Evolutionary conservation across 495 filamentous ascomycete species (phyloP).

Genomic region (Rostrohypoxylon terebratum): DNA sequence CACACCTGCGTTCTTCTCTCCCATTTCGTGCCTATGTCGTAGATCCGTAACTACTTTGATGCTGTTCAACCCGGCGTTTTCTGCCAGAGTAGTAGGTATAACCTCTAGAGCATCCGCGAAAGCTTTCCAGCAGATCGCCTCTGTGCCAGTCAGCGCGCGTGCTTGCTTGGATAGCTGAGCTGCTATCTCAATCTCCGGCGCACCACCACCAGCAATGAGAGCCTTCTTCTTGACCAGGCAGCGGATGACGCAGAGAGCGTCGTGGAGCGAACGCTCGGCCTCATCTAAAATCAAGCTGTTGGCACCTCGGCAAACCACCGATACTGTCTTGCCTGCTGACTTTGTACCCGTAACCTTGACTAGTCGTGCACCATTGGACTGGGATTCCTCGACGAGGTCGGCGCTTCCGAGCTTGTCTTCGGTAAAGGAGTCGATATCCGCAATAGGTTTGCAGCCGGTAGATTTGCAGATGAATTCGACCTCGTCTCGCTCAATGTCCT

Average conservation of each 20-base stretch:
- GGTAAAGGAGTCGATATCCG: conserved; percentile 97
- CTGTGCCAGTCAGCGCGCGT: conserved; percentile 86
- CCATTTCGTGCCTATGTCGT: conserved; percentile 90
- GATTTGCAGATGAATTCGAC: conserved; percentile 99
- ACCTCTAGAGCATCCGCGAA: conserved; percentile 99
- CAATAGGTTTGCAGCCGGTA: conserved; percentile 98
- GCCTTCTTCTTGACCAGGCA: conserved; percentile 99
- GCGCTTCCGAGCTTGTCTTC: conserved; percentile 99
- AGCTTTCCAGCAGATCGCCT: conserved; percentile 97
- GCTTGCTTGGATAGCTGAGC: conserved; percentile 81
- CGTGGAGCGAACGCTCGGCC: conserved; percentile 94
- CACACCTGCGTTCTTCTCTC: conserved; percentile 94
- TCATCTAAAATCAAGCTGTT: conserved; percentile 96
- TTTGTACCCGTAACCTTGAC: conserved; percentile 95
- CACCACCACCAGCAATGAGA: conserved; percentile 94
- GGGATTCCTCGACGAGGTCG: conserved; percentile 92
- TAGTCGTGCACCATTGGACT: conserved; percentile 85
- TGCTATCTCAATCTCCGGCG: conserved; percentile 94
- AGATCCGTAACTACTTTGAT: conserved; percentile 99
- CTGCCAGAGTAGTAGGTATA: conserved; percentile 93
- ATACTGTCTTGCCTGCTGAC: conserved; percentile 84
- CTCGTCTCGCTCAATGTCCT: conserved; percentile 98
- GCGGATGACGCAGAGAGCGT: conserved; percentile 96
- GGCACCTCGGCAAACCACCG: conserved; percentile 92
- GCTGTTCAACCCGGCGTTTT: conserved; percentile 96